Conservation (phyloP, 106 monocot genomes). For the Platanthera zijinensis region DNA sequence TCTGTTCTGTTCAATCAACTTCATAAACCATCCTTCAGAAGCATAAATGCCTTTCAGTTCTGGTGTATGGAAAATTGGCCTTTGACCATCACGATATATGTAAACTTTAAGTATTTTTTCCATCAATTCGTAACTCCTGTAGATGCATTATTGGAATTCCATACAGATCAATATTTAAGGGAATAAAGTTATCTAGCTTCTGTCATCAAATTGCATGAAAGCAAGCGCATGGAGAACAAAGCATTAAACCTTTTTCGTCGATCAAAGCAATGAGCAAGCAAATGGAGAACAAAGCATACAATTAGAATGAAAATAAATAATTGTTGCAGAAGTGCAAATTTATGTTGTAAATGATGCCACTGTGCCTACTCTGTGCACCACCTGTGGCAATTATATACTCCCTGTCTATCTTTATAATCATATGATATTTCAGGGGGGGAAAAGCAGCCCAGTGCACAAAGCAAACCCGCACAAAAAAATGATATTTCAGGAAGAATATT, state of each 20-base stretch:
- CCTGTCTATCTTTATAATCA: too few relatives aligned
- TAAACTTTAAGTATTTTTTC: slow-evolving; percentile 83
- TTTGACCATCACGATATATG: slow-evolving; percentile 60
- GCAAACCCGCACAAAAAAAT: too few relatives aligned
- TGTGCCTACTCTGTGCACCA: too few relatives aligned
- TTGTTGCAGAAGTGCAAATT: neutral
- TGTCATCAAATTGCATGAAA: neutral
- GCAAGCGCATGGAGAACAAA: neutral
- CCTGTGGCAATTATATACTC: too few relatives aligned
- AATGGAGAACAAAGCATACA: neutral
- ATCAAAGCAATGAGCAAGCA: neutral
- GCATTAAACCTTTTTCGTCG: neutral
- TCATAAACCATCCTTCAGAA: slow-evolving; percentile 99
- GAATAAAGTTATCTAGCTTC: neutral
- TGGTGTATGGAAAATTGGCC: slow-evolving; percentile 85
- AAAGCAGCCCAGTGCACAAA: too few relatives aligned
- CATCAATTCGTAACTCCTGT: slow-evolving; percentile 95
- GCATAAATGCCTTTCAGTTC: slow-evolving; percentile 73
- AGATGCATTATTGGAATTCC: slow-evolving; percentile 2
- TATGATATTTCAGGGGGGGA: too few relatives aligned
- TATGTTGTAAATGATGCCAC: too few relatives aligned
- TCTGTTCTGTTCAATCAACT: slow-evolving; percentile 59
- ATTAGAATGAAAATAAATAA: neutral
- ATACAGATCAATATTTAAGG: neutral
- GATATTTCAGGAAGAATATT: too few relatives aligned